Percentiles rank a stretch among this genome's conserved stretches.
These are phyloP conservation scores for Backusella sp. DNA, from an alignment of 192 early-diverging fungal species.

Conservation along the genomic window DNA sequence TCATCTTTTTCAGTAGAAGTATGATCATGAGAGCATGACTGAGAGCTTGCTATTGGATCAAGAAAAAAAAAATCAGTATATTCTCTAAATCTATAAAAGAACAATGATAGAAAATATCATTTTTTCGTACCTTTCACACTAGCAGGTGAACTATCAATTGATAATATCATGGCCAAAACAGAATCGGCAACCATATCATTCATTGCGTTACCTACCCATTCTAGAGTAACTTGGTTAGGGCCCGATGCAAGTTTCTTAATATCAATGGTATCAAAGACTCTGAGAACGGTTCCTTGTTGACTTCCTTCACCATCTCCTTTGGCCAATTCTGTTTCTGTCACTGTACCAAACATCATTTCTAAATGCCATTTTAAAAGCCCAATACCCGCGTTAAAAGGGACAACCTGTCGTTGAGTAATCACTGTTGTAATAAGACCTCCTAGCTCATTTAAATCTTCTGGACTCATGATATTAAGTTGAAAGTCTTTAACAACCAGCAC, in stretches of 20 bases:
- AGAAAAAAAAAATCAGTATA: background rate
- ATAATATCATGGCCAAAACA: slow-evolving; percentile 79
- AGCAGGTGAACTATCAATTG: slow-evolving; percentile 85
- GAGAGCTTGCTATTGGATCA: slow-evolving; percentile 20
- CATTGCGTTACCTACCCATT: slow-evolving; percentile 89
- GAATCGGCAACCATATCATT: slow-evolving; percentile 98
- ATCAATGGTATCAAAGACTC: slow-evolving; percentile 76
- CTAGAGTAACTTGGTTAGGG: slow-evolving; percentile 69
- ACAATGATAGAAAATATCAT: background rate
- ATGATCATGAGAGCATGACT: slow-evolving; percentile 22
- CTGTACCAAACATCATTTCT: slow-evolving; percentile 89
- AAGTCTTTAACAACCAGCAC: slow-evolving; percentile 90
- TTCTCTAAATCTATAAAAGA: background rate
- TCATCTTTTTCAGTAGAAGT: slow-evolving; percentile 10
- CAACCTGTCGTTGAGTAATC: slow-evolving; percentile 73
- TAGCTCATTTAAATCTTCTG: slow-evolving; percentile 79
- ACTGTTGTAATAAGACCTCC: slow-evolving; percentile 69
- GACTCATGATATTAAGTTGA: slow-evolving; percentile 82
- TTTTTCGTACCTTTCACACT: slow-evolving; percentile 67
- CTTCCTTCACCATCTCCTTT: slow-evolving; percentile 14
- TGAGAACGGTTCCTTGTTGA: slow-evolving; percentile 31
- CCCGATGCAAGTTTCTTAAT: slow-evolving; percentile 58
- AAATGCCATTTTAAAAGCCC: slow-evolving; percentile 86
- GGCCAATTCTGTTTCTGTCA: slow-evolving; percentile 45
- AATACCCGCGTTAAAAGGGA: slow-evolving; percentile 76